A percentile compares a stretch with the other conserved stretches of the same genome.
phyloP scores from a whole-genome alignment of 106 monocot species.

The Hemerocallis citrina region DNA sequence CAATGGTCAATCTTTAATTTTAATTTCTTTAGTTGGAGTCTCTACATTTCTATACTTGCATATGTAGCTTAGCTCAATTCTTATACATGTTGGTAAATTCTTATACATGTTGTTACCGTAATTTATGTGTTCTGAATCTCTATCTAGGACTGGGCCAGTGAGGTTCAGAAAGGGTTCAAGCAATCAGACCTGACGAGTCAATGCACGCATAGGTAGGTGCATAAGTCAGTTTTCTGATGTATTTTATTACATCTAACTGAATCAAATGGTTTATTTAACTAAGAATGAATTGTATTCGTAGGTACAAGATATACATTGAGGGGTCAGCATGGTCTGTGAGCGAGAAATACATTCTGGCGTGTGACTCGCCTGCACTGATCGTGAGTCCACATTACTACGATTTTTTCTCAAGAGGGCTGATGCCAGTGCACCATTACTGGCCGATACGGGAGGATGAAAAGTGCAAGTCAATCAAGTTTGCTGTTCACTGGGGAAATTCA shows the following conservation, averaged over 20 bases:
- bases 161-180: conserved; percentile 43
- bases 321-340: conserved; percentile 83
- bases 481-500: conserved; percentile 71
- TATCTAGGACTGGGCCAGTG: conserved; percentile 51
- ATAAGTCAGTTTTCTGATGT: neutral
- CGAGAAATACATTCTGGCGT: conserved; percentile 76
- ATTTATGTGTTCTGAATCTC: neutral
- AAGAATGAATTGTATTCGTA: conserved; percentile 3
- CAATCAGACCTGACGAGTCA: conserved; percentile 65
- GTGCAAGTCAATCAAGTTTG: conserved; percentile 68
- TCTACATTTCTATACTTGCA: no score
- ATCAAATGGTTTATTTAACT: neutral
- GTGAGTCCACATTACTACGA: conserved; percentile 49
- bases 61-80: no score
- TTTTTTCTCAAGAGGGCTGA: conserved; percentile 61
- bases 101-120: neutral
- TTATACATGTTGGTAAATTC: no score
- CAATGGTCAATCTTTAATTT: no score
- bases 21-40: no score
- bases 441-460: conserved; percentile 36
- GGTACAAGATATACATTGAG: conserved; percentile 87
- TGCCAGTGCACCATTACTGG: conserved; percentile 81
- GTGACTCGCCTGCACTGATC: conserved; percentile 45
- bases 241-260: no score
- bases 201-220: conserved; percentile 66